These are phyloP conservation scores for Suhomyces kunorum DNA, from an alignment of 1,139 yeast species.

Conservation along the genomic window DNA sequence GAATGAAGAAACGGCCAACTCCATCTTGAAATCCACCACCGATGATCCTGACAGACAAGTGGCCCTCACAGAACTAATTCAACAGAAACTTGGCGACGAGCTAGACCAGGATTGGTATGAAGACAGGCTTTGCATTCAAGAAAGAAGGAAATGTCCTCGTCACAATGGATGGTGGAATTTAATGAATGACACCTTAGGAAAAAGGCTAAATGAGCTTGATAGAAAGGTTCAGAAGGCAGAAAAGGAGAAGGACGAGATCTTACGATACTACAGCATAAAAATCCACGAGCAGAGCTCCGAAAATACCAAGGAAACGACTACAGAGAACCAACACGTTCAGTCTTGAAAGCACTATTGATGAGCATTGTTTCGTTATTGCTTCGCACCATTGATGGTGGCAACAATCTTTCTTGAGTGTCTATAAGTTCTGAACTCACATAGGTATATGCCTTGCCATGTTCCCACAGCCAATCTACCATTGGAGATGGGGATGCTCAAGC, in stretches of 20 bases:
- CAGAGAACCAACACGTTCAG: too few species aligned
- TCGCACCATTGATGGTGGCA: slow-evolving; percentile 71
- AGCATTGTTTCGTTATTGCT: too few species aligned
- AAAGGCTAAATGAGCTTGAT: slow-evolving; percentile 24
- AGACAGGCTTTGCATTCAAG: slow-evolving; percentile 52
- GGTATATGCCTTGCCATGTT: slow-evolving; percentile 84
- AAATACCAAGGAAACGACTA: not conserved
- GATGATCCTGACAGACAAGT: slow-evolving; percentile 1
- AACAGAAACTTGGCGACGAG: slow-evolving; percentile 18
- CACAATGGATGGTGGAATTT: slow-evolving; percentile 71
- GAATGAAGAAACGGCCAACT: not conserved
- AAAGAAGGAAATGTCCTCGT: slow-evolving; percentile 62
- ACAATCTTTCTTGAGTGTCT: slow-evolving; percentile 65
- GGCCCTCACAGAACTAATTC: slow-evolving; percentile 22
- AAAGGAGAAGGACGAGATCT: slow-evolving; percentile 24
- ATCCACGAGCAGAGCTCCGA: slow-evolving; percentile 28
- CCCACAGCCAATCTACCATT: slow-evolving; percentile 72
- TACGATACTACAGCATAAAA: slow-evolving; percentile 39
- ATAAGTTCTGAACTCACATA: slow-evolving; percentile 69
- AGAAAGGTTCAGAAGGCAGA: slow-evolving; percentile 24
- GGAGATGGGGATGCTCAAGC: slow-evolving; percentile 64
- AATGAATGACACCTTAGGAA: slow-evolving; percentile 10
- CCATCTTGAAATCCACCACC: slow-evolving; percentile 7
- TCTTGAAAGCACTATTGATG: too few species aligned
- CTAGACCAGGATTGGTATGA: slow-evolving; percentile 24